These are phyloP conservation scores for Globisporangium apiculatum DNA, from an alignment of 352 stramenopile genomes.

Conservation along the genomic window DNA sequence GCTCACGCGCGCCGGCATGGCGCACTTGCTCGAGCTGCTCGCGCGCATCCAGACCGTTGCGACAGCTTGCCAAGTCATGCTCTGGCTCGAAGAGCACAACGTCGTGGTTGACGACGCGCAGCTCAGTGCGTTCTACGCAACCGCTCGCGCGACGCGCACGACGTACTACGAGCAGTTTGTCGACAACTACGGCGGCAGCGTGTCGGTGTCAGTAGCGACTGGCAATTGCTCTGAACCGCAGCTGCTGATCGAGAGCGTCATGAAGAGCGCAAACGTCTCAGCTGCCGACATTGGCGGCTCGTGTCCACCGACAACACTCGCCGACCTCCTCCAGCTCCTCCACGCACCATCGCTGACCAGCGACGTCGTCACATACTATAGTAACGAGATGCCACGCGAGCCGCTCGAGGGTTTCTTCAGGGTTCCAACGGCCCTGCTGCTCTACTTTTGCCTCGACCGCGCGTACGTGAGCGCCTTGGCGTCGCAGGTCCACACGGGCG, in stretches of 20 bases:
- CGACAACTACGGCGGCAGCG: slow-evolving; percentile 44
- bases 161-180: slow-evolving; percentile 64
- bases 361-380: slow-evolving; percentile 55
- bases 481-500: slow-evolving; percentile 36
- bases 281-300: slow-evolving; percentile 25
- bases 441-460: slow-evolving; percentile 78
- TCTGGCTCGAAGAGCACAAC: slow-evolving; percentile 57
- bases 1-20: slow-evolving; percentile 53
- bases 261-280: slow-evolving; percentile 50
- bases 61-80: slow-evolving; percentile 51
- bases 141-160: slow-evolving; percentile 39
- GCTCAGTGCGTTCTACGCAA: slow-evolving; percentile 65
- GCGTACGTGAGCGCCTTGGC: slow-evolving; percentile 53
- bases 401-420: slow-evolving; percentile 75
- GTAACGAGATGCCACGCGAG: slow-evolving; percentile 52
- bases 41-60: slow-evolving; percentile 49
- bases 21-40: slow-evolving; percentile 64
- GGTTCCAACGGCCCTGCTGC: slow-evolving; percentile 56
- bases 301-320: slow-evolving; percentile 40
- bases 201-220: slow-evolving; percentile 44
- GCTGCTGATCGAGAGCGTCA: slow-evolving; percentile 69
- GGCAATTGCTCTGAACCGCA: slow-evolving; percentile 30
- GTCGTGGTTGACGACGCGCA: slow-evolving; percentile 34
- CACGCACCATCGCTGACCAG: slow-evolving; percentile 34
- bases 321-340: slow-evolving; percentile 49